Evolutionary conservation across 441 rosid genomes (phyloP), one percentile per base, ranked within the genome.

Genomic region (Capsella rubella): DNA sequence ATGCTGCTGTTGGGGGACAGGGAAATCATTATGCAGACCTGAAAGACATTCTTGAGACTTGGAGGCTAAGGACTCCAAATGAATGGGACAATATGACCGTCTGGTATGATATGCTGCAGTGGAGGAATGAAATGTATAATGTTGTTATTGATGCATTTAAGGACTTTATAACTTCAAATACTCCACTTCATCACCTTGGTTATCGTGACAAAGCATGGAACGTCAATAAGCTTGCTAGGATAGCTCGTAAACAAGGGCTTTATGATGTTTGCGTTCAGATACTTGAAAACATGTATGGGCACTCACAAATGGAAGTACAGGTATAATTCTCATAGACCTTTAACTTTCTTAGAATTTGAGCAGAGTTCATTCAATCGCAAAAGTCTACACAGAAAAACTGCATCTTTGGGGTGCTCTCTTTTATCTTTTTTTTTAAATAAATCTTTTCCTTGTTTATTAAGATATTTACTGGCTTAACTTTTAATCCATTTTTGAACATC

Each of bases 121-220:
- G 99, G 99, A 90, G 99, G 78, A 95, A 95, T 79, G 98, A 95
- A 85, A 93, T 91, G 85, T 95, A 93, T 82, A 95, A 86, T 78
- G 83, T 88, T 77, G 95, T 89, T 27, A 91, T 93, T 52, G 99
- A 95, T 76, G 95, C 98, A 34, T 95, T 95, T 81, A 95, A 95
- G 86, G 99, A 95, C 65, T 83, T 88, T 50, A 77, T 61, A 51
- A 78, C 81, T 74, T 61, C 93, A 72, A 96, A 93, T 82, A 82
- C 94, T 47, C 97, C 85, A 78, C 98, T 96, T 72, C 90, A 91
- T 83, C 97, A 91, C 82, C 99, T 96, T 77, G 99, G 98, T 46
- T 96, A 80, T 79, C 99, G 96, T 71, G 98, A 96, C 85, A 93
- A 93, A 83, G 98, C 99, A 8, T 96, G 99, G 99, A 96, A 88